A percentile compares a stretch with the other conserved stretches of the same genome.
Evolutionary conservation across 306 rosid genomes (phyloP).

Genomic region (Comarum palustre): DNA sequence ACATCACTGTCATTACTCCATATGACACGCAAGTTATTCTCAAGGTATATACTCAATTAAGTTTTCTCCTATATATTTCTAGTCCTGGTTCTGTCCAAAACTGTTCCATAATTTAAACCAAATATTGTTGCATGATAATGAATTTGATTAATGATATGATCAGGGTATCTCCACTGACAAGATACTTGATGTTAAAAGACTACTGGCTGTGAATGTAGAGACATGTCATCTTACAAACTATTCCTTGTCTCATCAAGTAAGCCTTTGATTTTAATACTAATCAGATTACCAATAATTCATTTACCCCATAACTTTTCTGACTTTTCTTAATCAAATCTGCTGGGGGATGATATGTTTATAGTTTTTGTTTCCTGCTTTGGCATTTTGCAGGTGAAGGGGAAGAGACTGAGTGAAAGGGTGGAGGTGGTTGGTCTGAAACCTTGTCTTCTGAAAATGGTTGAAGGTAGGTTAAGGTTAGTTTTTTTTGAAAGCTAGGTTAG

Average conservation of each 20-base stretch:
- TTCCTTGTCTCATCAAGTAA: slow-evolving; percentile 83
- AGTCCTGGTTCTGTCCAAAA: neutral
- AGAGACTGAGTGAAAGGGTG: slow-evolving; percentile 56
- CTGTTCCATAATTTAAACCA: neutral
- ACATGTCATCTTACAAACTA: slow-evolving; percentile 88
- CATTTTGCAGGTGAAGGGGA: slow-evolving; percentile 64
- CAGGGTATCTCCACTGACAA: slow-evolving; percentile 95
- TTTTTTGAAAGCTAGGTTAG: no score
- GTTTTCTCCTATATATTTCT: neutral
- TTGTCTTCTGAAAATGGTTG: slow-evolving; percentile 73
- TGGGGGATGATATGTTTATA: neutral
- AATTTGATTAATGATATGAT: slow-evolving; percentile 8
- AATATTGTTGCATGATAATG: neutral
- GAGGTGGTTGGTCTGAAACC: slow-evolving; percentile 79
- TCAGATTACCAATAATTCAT: slow-evolving; percentile 1
- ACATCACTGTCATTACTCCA: slow-evolving; percentile 65
- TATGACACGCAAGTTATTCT: slow-evolving; percentile 62
- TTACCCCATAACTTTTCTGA: neutral
- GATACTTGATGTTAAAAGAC: slow-evolving; percentile 80
- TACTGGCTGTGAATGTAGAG: slow-evolving; percentile 77
- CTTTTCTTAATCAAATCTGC: neutral
- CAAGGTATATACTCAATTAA: slow-evolving; percentile 44
- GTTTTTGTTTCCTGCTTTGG: neutral
- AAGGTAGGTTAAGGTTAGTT: slow-evolving; percentile 99
- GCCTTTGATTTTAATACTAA: neutral